Base-by-base conservation (phyloP, 2,329 filamentous ascomycete species). In the Hymenoscyphus infarciens region DNA sequence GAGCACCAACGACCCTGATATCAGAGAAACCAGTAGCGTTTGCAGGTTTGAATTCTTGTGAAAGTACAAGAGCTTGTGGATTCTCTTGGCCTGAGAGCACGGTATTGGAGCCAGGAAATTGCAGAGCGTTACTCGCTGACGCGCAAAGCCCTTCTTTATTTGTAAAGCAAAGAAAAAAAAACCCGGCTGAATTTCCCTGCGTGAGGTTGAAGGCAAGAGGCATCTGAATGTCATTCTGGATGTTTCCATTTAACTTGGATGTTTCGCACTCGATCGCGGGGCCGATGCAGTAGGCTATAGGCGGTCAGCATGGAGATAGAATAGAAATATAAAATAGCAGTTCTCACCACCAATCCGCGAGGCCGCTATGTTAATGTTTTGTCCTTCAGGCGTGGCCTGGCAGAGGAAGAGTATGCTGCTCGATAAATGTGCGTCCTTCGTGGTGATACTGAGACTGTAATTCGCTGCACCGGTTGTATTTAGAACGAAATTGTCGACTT, bases 401-500 rank as follows among this genome's bases (percentile, higher is more conserved):
- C 5, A 54, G 22, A 57, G 60, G 35, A 6, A 60, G 27, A 60
- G 31, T 13, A 25, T 60, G 27, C 33, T 57, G 15, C 25, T 57
- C 15, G 2, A 16, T 57, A 31, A 39, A 19, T 25, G 8, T 16
- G 55, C 33, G 27, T 38, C 15, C 10, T 3, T 10, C 5, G 19
- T 39, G 11, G 15, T 57, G 6, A 25, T 42, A n/a, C 25, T 29
- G 33, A 49, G n/a, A 25, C 3, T 35, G 33, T 19, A 35, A 27
- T 27, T 4, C 25, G 4, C 2, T 27, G 13, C 52, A 16, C 4
- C 16, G 5, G 4, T 5, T 16, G 5, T 35, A 35, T 5, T n/a
- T n/a, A n/a, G n/a, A n/a, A n/a, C n/a, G n/a, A n/a, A 35, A 7
- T 13, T 35, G 33, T 35, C 8, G 33, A 10, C 33, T 10, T 13